Conservation (phyloP, 2,329 filamentous ascomycete genomes). For the Aciculosporium take region DNA sequence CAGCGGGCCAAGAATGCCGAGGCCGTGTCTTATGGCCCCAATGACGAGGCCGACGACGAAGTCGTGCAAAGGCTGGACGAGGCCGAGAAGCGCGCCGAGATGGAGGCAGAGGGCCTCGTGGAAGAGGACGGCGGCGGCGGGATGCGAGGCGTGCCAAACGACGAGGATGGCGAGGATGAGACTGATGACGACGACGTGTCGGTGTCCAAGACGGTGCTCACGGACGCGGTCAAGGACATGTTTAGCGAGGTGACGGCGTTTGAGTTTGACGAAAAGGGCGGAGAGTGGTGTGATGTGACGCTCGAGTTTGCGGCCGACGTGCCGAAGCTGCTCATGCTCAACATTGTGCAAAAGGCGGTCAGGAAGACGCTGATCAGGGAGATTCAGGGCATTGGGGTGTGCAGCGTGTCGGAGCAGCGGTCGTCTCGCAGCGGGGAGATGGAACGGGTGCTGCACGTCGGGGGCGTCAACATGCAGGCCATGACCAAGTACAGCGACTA, state of each 20-base stretch:
- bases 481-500: constrained; percentile 81
- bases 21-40: constrained; percentile 77
- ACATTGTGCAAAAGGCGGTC: constrained; percentile 70
- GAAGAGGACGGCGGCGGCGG: constrained; percentile 37
- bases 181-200: constrained; percentile 22
- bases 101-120: constrained; percentile 35
- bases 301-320: constrained; percentile 68
- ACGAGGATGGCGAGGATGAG: constrained; percentile 22
- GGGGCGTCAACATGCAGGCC: constrained; percentile 75
- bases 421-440: constrained; percentile 20
- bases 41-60: constrained; percentile 79
- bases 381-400: constrained; percentile 61
- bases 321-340: constrained; percentile 87
- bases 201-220: constrained; percentile 33
- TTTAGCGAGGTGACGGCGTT: constrained; percentile 60
- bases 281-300: constrained; percentile 65
- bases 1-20: constrained; percentile 62
- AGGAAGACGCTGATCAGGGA: constrained; percentile 74
- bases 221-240: constrained; percentile 48
- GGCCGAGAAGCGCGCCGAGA: constrained; percentile 37
- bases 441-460: constrained; percentile 53
- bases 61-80: constrained; percentile 52
- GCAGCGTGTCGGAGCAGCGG: constrained; percentile 48
- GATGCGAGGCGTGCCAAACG: constrained; percentile 17
- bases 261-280: constrained; percentile 60